These are phyloP conservation scores for Cyathus striatus DNA, from an alignment of 768 basidiomycete species.

Conservation along the genomic window DNA sequence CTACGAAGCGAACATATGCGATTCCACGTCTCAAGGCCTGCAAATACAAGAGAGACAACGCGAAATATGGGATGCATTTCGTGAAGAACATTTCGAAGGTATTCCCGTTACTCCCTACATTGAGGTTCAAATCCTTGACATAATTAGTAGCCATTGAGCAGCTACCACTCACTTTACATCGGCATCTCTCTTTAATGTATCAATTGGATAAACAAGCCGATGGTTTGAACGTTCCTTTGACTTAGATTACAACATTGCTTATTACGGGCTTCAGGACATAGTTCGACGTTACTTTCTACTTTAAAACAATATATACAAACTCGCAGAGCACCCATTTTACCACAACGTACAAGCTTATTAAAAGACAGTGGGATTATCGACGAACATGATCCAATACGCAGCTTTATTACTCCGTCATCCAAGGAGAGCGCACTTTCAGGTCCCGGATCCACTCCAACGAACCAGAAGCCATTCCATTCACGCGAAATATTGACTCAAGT, in stretches of 20 bases:
- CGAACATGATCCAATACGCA: no score
- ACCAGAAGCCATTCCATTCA: no score
- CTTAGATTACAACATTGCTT: slow-evolving; percentile 1
- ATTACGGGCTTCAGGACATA: slow-evolving; percentile 26
- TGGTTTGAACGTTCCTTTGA: slow-evolving; percentile 28
- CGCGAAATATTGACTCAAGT: slow-evolving; percentile 52
- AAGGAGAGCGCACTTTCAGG: no score
- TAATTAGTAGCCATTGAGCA: slow-evolving; percentile 62
- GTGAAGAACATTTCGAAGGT: slow-evolving; percentile 82
- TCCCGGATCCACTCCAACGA: no score
- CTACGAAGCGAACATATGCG: slow-evolving; percentile 2
- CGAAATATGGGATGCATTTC: slow-evolving; percentile 69
- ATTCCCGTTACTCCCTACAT: slow-evolving; percentile 6
- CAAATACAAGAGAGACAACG: slow-evolving; percentile 54
- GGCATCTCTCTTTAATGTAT: slow-evolving; percentile 63
- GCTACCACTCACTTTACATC: slow-evolving; percentile 67
- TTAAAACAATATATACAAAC: slow-evolving; percentile 42
- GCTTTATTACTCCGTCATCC: no score
- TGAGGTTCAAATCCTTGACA: slow-evolving; percentile 1
- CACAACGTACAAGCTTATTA: no score
- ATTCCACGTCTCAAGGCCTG: no score
- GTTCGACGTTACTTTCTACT: slow-evolving; percentile 33
- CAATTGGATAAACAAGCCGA: slow-evolving; percentile 69
- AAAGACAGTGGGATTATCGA: no score
- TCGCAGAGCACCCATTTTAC: slow-evolving; percentile 12